Base-by-base conservation (phyloP, 208 protist species). In the Wallacemonas sp. region DNA sequence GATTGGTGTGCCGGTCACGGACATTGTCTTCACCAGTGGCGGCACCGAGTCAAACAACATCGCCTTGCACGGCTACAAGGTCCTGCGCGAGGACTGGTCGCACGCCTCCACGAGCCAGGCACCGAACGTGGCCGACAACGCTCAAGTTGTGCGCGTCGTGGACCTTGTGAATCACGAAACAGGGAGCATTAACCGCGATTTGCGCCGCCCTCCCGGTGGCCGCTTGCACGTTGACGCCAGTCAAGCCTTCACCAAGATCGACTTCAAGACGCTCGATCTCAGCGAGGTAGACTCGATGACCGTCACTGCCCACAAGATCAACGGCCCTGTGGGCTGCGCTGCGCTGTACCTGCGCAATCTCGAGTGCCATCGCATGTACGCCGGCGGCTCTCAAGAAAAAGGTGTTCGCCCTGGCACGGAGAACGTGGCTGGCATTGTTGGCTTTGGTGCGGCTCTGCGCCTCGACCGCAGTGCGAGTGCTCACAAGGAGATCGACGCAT, bases 11-110 rank as follows among this genome's bases (percentile, higher is more conserved):
- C 80, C 86, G 2, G 86, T 74, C 15, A 77, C 58, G 34, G 80
- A 90, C 54, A 79, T 93, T 38, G 78, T 93, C 68, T 93, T 93
- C 75, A 93, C 86, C 1, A 81, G 72, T n/a, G 83, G 86, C 28
- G 86, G 86, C 19, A 93, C 86, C 15, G 82, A 93, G 76, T 90
- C 83, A 53, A 93, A 93, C 71, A 83, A 86, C 71, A 85, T 93
- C 64, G 83, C 86, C 1, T 66, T 93, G 53, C 80, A 93, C 70
- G 86, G 86, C n/a, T 88, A 86, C 71, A 75, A 39, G 15, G 83
- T 93, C 11, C 72, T 72, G 67, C 86, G 86, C 22, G 77, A 86
- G 19, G 72, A 77, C 42, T 90, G 83, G 81, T 86, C 81, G 54
- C 86, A 90, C 75, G 77, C 83, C 19, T 90, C 83, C 14, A 90